Conservation (phyloP, 148 eudicot species). For the Gaultheria prostrata region DNA sequence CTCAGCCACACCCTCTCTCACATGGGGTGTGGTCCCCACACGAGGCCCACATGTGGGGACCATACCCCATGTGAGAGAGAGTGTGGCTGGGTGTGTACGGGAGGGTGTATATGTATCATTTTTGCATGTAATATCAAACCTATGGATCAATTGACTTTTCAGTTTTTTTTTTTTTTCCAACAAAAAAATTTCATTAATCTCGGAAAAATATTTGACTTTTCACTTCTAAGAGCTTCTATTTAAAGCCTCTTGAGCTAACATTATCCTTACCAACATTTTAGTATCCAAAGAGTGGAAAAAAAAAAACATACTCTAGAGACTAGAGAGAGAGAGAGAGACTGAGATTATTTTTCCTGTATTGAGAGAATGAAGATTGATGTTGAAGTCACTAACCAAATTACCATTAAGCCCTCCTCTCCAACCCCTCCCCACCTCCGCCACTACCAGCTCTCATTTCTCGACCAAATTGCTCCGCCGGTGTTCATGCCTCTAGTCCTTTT, state of each 20-base stretch:
- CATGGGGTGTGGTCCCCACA: too few species aligned
- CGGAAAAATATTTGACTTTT: neutral
- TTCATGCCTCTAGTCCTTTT: neutral
- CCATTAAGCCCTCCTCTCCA: neutral
- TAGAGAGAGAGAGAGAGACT: neutral
- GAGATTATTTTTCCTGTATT: neutral
- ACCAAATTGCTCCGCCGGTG: constrained; percentile 7
- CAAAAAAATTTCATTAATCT: too few species aligned
- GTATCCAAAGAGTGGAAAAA: neutral
- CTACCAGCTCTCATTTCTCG: constrained; percentile 3
- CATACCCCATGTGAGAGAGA: too few species aligned
- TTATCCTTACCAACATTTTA: neutral
- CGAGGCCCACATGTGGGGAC: too few species aligned
- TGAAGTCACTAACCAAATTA: neutral
- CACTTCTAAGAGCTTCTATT: neutral
- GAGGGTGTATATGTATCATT: too few species aligned
- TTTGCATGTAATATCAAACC: too few species aligned
- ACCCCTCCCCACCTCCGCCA: constrained; percentile 7
- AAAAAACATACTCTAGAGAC: too few species aligned
- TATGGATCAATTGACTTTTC: too few species aligned
- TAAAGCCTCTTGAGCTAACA: neutral
- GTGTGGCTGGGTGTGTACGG: too few species aligned
- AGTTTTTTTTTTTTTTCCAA: too few species aligned
- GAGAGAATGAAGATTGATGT: constrained; percentile 1
- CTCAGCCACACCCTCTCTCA: too few species aligned